Evolutionary conservation across 352 stramenopile genomes (phyloP).

Genomic region (Aphanomyces euteiches): DNA sequence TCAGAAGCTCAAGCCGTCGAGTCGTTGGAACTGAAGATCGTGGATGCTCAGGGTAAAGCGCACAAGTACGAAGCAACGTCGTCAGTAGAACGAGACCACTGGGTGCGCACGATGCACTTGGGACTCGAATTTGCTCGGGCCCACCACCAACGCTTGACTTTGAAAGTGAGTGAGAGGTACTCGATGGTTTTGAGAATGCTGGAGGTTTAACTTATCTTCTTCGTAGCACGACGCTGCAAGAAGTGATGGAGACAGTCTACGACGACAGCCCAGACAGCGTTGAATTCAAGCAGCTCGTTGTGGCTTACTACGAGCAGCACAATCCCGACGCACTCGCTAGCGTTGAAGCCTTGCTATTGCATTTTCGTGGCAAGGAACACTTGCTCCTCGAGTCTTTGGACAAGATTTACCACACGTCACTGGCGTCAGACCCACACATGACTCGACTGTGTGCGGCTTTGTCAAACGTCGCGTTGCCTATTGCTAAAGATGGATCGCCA

Average conservation of each 20-base stretch:
- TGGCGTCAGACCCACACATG: constrained; percentile 41
- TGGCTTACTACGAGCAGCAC: constrained; percentile 23
- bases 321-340: constrained; percentile 20
- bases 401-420: constrained; percentile 54
- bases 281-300: constrained; percentile 19
- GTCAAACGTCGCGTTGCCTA: background rate
- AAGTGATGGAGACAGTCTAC: constrained; percentile 39
- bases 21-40: background rate
- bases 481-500: background rate
- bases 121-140: constrained; percentile 20
- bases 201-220: background rate
- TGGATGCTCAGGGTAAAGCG: constrained; percentile 8
- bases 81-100: constrained; percentile 10
- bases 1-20: background rate
- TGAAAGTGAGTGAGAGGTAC: constrained; percentile 16
- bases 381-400: constrained; percentile 60
- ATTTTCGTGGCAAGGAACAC: constrained; percentile 39
- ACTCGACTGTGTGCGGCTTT: constrained; percentile 34
- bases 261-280: constrained; percentile 6
- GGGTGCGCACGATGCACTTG: constrained; percentile 20
- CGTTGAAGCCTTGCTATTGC: constrained; percentile 18
- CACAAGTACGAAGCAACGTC: constrained; percentile 15
- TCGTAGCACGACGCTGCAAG: constrained; percentile 22
- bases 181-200: background rate
- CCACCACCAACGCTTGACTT: background rate